Percentiles rank a stretch among this genome's conserved stretches.
These are phyloP conservation scores for Globisporangium middletonii DNA, from an alignment of 352 stramenopile genomes.

Conservation along the genomic window DNA sequence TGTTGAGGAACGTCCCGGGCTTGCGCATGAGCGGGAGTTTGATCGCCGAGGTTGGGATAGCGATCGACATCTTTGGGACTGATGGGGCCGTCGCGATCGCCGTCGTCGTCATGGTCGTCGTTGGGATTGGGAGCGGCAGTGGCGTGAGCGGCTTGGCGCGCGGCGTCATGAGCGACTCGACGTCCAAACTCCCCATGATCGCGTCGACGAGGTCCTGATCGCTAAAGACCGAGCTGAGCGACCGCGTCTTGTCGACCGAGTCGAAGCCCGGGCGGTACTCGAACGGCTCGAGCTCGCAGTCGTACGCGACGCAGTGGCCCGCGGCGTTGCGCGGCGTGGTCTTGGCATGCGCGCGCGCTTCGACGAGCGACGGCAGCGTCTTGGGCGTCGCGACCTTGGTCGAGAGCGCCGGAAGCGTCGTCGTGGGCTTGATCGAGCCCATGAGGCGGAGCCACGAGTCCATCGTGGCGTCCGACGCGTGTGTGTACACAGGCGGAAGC, in stretches of 20 bases:
- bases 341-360: conserved; percentile 9
- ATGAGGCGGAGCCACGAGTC: conserved; percentile 17
- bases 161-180: conserved; percentile 26
- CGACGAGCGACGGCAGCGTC: conserved; percentile 15
- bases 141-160: conserved; percentile 8
- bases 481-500: conserved; percentile 50
- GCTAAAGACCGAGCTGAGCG: conserved; percentile 70
- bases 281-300: conserved; percentile 64
- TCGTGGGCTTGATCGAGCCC: conserved; percentile 16
- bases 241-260: conserved; percentile 24
- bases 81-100: conserved; percentile 15
- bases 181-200: conserved; percentile 71
- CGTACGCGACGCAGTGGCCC: conserved; percentile 17
- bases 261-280: conserved; percentile 34
- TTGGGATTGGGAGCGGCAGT: neutral
- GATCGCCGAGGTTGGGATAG: conserved; percentile 17
- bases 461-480: conserved; percentile 21
- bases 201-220: conserved; percentile 74
- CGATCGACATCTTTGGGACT: conserved; percentile 24
- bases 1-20: conserved; percentile 82
- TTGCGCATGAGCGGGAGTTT: conserved; percentile 48
- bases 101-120: neutral
- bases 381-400: conserved; percentile 14
- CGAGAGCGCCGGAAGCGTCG: conserved; percentile 11
- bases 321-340: conserved; percentile 14